These are phyloP conservation scores for Carnegiea gigantea DNA, from an alignment of 179 eudicot species.

Conservation along the genomic window DNA sequence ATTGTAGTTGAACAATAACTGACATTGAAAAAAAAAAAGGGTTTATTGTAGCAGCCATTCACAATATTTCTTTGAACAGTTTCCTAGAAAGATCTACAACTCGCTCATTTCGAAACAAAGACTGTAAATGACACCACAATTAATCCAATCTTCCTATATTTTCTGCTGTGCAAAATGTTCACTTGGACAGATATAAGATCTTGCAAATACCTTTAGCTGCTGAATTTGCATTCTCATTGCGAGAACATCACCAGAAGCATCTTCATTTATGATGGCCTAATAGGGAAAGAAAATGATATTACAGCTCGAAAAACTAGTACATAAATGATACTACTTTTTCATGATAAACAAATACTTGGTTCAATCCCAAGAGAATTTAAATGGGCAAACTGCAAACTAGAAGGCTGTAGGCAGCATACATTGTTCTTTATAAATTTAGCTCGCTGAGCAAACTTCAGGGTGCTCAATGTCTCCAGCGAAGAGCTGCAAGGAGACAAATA, in stretches of 20 bases:
- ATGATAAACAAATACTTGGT: neutral
- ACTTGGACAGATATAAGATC: neutral
- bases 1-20: neutral
- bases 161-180: neutral
- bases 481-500: slow-evolving; percentile 55
- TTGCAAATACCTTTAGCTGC: slow-evolving; percentile 75
- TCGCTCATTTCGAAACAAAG: neutral
- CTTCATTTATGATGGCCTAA: slow-evolving; percentile 94
- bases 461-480: slow-evolving; percentile 92
- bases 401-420: slow-evolving; percentile 44
- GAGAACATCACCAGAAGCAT: slow-evolving; percentile 99
- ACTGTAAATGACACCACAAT: neutral
- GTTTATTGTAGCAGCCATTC: too few species aligned
- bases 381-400: slow-evolving; percentile 2
- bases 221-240: slow-evolving; percentile 95
- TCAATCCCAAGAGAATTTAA: neutral
- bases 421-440: slow-evolving; percentile 97
- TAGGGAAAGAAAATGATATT: neutral
- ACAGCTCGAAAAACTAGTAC: neutral
- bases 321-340: neutral
- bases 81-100: neutral
- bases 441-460: slow-evolving; percentile 97
- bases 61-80: neutral
- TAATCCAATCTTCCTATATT: neutral
- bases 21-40: too few species aligned